Percentiles rank a stretch among this genome's conserved stretches.
phyloP scores from a whole-genome alignment of 2,329 filamentous ascomycete genomes.

The Xylogone sp. region DNA sequence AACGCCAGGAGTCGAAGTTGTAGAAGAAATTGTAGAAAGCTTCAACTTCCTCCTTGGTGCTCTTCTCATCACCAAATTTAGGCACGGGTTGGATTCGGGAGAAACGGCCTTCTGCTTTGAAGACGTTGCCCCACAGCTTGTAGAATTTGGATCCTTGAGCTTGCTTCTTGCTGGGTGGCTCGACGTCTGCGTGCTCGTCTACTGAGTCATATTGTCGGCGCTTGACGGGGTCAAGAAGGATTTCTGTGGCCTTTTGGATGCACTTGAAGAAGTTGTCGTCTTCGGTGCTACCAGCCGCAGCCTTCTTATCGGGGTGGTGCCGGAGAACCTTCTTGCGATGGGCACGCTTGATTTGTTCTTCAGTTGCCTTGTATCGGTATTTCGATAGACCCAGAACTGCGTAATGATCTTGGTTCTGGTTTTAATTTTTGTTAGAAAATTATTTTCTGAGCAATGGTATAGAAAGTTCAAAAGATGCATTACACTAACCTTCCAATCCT shows the following conservation, averaged over 20 bases:
- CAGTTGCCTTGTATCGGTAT: constrained; percentile 87
- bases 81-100: constrained; percentile 89
- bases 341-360: constrained; percentile 98
- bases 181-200: constrained; percentile 88
- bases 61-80: constrained; percentile 76
- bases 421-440: constrained; percentile 13
- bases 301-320: constrained; percentile 99
- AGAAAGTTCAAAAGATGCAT: neutral
- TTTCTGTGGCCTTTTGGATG: constrained; percentile 95
- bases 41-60: constrained; percentile 85
- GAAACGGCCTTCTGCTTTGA: constrained; percentile 91
- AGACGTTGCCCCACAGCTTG: constrained; percentile 88
- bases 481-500: constrained; percentile 93
- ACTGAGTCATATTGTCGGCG: constrained; percentile 96
- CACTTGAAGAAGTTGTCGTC: constrained; percentile 99
- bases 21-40: constrained; percentile 99
- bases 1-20: constrained; percentile 97
- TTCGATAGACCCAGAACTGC: constrained; percentile 90
- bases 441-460: neutral
- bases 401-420: constrained; percentile 91
- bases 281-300: constrained; percentile 78
- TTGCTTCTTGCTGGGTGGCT: constrained; percentile 91
- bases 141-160: constrained; percentile 84
- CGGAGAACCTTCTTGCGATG: constrained; percentile 99
- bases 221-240: constrained; percentile 87